phyloP scores from a whole-genome alignment of 2,329 filamentous ascomycete genomes.

The Thielaviopsis populi region DNA sequence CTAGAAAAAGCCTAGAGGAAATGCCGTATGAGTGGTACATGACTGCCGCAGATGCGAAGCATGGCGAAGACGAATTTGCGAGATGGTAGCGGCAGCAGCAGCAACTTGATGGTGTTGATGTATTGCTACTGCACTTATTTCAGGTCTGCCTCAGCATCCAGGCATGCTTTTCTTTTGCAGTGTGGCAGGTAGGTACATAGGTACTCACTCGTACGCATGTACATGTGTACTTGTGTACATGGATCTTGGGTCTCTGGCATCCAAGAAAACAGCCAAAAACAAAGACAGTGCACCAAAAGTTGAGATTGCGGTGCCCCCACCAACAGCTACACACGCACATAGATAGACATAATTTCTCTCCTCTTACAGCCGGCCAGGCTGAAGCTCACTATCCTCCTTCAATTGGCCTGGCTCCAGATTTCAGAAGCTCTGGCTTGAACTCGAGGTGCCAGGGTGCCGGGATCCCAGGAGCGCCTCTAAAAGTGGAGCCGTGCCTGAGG shows the following conservation, averaged over 20 bases:
- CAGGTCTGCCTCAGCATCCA: neutral
- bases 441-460: neutral
- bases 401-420: neutral
- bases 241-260: too few relatives aligned
- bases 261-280: too few relatives aligned
- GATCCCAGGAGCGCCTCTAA: slow-evolving; percentile 1
- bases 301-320: neutral
- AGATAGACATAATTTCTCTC: too few relatives aligned
- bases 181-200: neutral
- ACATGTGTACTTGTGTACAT: too few relatives aligned
- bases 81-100: neutral
- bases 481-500: slow-evolving; percentile 5
- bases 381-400: neutral
- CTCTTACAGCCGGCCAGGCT: neutral
- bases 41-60: neutral
- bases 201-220: too few relatives aligned
- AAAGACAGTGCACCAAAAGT: too few relatives aligned
- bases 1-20: neutral
- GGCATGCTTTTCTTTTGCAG: neutral
- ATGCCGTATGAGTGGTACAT: neutral
- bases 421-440: neutral
- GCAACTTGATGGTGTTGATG: neutral
- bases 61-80: neutral
- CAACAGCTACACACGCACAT: too few relatives aligned
- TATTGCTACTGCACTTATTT: neutral